Evolutionary conservation across 495 filamentous ascomycete genomes (phyloP), one percentile per base, ranked within the genome.

Genomic region (Choiromyces venosus): DNA sequence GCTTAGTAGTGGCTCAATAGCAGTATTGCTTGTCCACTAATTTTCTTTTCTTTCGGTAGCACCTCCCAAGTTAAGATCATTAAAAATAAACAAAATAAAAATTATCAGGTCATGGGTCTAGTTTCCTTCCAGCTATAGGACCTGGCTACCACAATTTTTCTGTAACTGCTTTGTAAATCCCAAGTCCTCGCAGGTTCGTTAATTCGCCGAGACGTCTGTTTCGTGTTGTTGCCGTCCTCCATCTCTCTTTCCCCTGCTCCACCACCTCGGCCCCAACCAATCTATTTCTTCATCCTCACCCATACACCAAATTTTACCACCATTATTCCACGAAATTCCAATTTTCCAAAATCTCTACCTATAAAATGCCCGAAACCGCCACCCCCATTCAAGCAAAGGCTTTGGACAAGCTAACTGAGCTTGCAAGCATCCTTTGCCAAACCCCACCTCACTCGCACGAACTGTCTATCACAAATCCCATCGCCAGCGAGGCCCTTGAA

Each of bases 171-270:
- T 56, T 4, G n/a, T 14, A 56, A 3, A 29, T 25, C 46, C 46
- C 29, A 14, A 25, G 0, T 29, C n/a, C 9, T 12, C n/a, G 14
- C 29, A 56, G 10, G 46, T 29, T 56, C n/a, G 7, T 25, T 25
- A 56, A 29, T 4, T 10, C n/a, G 1, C 9, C 0, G 10, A 29
- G n/a, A 0, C 5, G 4, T 2, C 1, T 14, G 0, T 4, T 25
- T 14, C 0, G n/a, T 2, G 0, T 4, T 29, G 2, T 25, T 14
- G 46, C n/a, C 9, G 25, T 4, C 21, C 1, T 9, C 4, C 21
- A 25, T 9, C 21, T 25, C 21, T 3, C 44, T 25, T 8, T 25
- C n/a, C 40, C 40, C 16, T 5, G n/a, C 46, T 9, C n/a, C 6
- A 8, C 1, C 46, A 56, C 46, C 10, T 25, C n/a, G 2, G 4